Evolutionary conservation across 345 rosid species (phyloP).

Genomic region (Camelina hispida): DNA sequence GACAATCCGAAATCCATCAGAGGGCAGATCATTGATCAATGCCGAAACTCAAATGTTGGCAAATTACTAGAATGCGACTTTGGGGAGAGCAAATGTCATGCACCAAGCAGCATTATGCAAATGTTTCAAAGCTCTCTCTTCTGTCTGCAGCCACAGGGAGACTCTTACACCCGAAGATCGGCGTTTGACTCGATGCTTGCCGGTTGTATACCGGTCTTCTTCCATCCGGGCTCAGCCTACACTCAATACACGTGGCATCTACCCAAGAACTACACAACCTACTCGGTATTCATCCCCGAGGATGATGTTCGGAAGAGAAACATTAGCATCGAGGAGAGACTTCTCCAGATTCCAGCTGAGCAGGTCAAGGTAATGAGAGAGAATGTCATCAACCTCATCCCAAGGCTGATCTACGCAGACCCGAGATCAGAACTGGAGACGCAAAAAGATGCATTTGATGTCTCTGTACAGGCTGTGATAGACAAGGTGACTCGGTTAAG

Average conservation of each 20-base stretch:
- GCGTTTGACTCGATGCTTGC: conserved; percentile 91
- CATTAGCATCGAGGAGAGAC: conserved; percentile 73
- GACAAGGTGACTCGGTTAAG: conserved; percentile 85
- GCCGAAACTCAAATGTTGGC: conserved; percentile 59
- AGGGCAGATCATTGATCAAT: conserved; percentile 81
- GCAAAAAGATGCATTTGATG: conserved; percentile 77
- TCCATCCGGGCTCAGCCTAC: conserved; percentile 94
- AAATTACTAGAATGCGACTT: conserved; percentile 82
- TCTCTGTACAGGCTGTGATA: conserved; percentile 75
- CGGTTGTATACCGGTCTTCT: conserved; percentile 90
- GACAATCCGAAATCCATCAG: conserved; percentile 75
- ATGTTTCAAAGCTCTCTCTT: conserved; percentile 83
- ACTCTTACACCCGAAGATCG: conserved; percentile 86
- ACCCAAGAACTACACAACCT: conserved; percentile 77
- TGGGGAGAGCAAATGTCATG: conserved; percentile 95
- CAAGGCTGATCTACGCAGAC: conserved; percentile 75
- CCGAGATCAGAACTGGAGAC: conserved; percentile 73
- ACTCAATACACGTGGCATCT: conserved; percentile 93
- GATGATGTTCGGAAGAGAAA: conserved; percentile 76
- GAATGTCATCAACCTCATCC: conserved; percentile 73
- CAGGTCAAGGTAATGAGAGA: conserved; percentile 81
- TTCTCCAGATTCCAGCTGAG: conserved; percentile 66
- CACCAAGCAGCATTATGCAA: conserved; percentile 88
- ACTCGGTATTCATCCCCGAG: conserved; percentile 87
- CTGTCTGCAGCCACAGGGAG: conserved; percentile 94